A percentile compares a stretch with the other conserved stretches of the same genome.
Evolutionary conservation across 345 rosid genomes (phyloP).

Genomic region (Toxicodendron radicans): DNA sequence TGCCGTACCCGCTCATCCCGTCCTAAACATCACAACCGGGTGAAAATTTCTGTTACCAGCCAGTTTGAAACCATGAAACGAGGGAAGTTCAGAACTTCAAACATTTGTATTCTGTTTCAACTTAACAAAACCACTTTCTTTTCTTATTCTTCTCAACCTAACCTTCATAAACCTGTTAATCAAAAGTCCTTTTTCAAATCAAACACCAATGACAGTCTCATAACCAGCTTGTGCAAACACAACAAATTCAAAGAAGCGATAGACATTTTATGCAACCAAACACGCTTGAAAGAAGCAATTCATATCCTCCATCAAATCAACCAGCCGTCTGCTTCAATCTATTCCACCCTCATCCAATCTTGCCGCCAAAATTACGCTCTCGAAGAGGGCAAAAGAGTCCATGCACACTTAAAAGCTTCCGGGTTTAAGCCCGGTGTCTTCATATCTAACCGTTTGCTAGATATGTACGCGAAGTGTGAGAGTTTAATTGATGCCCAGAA

Average conservation of each 20-base stretch:
- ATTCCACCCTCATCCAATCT: constrained; percentile 58
- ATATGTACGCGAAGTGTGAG: constrained; percentile 70
- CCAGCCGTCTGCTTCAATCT: constrained; percentile 60
- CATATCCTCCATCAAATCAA: constrained; percentile 48
- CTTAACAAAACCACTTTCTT: constrained; percentile 17
- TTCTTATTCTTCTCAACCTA: constrained; percentile 35
- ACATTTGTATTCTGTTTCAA: constrained; percentile 1
- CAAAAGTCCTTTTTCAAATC: constrained; percentile 44
- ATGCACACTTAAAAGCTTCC: constrained; percentile 48
- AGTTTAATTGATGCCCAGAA: constrained; percentile 53
- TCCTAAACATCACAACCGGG: constrained; percentile 9
- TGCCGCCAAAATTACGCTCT: constrained; percentile 53
- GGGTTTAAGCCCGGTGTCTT: constrained; percentile 68
- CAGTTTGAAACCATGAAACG: constrained; percentile 23
- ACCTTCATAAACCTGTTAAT: constrained; percentile 9
- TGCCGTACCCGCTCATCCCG: too few relatives aligned
- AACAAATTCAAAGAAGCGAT: constrained; percentile 63
- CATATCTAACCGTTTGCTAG: constrained; percentile 62
- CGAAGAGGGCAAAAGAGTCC: constrained; percentile 54
- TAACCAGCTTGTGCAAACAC: constrained; percentile 45
- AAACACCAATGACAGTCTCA: constrained; percentile 29
- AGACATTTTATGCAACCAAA: constrained; percentile 52
- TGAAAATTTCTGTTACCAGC: too few relatives aligned
- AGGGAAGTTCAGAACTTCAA: constrained; percentile 13
- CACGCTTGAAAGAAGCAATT: constrained; percentile 54